Evolutionary conservation across 257 asterid species (phyloP).

Genomic region (Nyctanthes arbortristis): DNA sequence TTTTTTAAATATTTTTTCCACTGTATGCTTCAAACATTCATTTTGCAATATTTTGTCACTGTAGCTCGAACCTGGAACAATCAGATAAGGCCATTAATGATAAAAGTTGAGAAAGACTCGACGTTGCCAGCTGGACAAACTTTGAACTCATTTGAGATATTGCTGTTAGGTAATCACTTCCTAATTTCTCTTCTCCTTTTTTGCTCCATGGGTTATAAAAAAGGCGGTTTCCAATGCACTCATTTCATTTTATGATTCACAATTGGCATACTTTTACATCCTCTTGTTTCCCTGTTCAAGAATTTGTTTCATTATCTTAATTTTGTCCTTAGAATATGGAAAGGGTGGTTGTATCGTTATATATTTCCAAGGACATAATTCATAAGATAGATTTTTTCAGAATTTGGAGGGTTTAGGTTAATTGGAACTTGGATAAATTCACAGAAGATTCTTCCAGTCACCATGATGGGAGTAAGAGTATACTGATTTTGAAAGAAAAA

Average conservation of each 20-base stretch:
- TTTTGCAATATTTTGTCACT: slow-evolving; percentile 12
- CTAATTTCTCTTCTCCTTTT: slow-evolving; percentile 4
- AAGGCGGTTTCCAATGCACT: slow-evolving; percentile 2
- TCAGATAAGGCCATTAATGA: slow-evolving; percentile 86
- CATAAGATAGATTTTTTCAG: not conserved
- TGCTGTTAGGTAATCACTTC: slow-evolving; percentile 53
- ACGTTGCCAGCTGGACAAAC: slow-evolving; percentile 21
- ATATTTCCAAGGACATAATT: not conserved
- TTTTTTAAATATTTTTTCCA: no score
- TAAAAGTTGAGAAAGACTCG: slow-evolving; percentile 65
- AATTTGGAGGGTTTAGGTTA: not conserved
- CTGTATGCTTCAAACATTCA: not conserved
- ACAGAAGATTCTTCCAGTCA: not conserved
- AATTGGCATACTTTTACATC: slow-evolving; percentile 1
- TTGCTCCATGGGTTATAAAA: slow-evolving; percentile 20
- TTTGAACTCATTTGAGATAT: slow-evolving; percentile 71
- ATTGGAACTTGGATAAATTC: not conserved
- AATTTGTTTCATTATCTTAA: not conserved
- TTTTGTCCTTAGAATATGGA: not conserved
- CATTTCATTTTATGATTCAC: not conserved
- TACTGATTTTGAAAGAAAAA: no score
- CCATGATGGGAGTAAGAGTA: not conserved
- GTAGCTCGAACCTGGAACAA: slow-evolving; percentile 59
- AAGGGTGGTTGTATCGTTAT: not conserved
- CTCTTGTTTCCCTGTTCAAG: not conserved